phyloP scores from a whole-genome alignment of 2,329 filamentous ascomycete genomes.

The Botryosphaeria agaves region DNA sequence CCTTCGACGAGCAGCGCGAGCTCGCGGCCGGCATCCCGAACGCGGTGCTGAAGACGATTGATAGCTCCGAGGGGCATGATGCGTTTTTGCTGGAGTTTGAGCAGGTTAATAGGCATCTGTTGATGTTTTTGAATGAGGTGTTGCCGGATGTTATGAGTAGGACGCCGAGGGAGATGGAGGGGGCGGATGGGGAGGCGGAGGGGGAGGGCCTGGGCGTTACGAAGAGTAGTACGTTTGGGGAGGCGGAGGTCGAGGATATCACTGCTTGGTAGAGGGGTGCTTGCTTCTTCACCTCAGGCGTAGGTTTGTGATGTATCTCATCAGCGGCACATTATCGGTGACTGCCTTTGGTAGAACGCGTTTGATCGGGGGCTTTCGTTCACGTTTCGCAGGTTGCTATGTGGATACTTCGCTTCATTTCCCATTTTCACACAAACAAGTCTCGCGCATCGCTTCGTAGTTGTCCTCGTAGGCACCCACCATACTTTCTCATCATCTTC shows the following conservation, averaged over 20 bases:
- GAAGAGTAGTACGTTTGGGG: constrained; percentile 85
- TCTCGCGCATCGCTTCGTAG: too few relatives aligned
- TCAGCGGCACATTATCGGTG: too few relatives aligned
- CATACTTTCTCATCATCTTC: too few relatives aligned
- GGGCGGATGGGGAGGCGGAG: constrained; percentile 19
- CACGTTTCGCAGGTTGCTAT: too few relatives aligned
- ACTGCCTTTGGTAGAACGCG: too few relatives aligned
- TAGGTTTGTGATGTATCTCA: too few relatives aligned
- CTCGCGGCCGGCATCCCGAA: constrained; percentile 67
- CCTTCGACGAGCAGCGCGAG: constrained; percentile 91
- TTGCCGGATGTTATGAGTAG: constrained; percentile 74
- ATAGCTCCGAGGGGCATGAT: constrained; percentile 89
- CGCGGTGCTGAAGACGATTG: constrained; percentile 66
- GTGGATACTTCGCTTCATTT: too few relatives aligned
- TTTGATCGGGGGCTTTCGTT: too few relatives aligned
- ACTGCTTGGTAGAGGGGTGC: constrained; percentile 90
- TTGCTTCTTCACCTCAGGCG: too few relatives aligned
- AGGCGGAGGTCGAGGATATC: constrained; percentile 91
- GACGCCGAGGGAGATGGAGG: constrained; percentile 25
- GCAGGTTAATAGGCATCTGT: constrained; percentile 79
- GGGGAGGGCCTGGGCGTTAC: constrained; percentile 30
- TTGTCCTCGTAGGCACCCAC: too few relatives aligned
- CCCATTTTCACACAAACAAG: too few relatives aligned
- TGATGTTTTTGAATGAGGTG: constrained; percentile 66
- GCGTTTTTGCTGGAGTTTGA: constrained; percentile 94